A percentile compares a stretch with the other conserved stretches of the same genome.
Conservation (phyloP, 1,139 yeast genomes). For the Lodderomyces metapsilosis region DNA sequence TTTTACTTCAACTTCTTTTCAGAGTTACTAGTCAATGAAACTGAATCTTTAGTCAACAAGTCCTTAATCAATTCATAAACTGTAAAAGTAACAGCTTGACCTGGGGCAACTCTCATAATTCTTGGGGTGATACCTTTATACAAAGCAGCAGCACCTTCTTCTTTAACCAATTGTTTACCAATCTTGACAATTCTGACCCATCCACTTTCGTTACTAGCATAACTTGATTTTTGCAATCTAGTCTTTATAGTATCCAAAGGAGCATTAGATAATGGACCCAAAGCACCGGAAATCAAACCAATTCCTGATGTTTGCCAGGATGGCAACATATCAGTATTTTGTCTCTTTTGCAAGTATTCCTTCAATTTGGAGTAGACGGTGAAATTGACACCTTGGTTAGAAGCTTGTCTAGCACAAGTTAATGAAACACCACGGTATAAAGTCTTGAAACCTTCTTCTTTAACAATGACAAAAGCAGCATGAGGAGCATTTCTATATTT, state of each 20-base stretch:
- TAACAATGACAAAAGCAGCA: slow-evolving; percentile 78
- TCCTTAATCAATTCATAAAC: slow-evolving; percentile 88
- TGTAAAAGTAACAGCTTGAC: slow-evolving; percentile 97
- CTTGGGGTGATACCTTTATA: slow-evolving; percentile 98
- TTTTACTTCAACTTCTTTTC: slow-evolving; percentile 5
- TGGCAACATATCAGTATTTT: slow-evolving; percentile 67
- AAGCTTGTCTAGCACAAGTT: slow-evolving; percentile 97
- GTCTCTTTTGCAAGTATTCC: slow-evolving; percentile 66
- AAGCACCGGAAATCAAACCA: slow-evolving; percentile 92
- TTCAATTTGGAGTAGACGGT: slow-evolving; percentile 89
- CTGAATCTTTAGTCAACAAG: slow-evolving; percentile 46
- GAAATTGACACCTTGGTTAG: slow-evolving; percentile 97
- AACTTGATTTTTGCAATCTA: slow-evolving; percentile 89
- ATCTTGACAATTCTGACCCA: slow-evolving; percentile 76
- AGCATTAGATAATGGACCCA: slow-evolving; percentile 97
- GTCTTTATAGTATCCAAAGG: slow-evolving; percentile 97
- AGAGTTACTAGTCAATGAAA: slow-evolving; percentile 1
- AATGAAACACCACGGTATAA: slow-evolving; percentile 92
- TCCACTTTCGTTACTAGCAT: slow-evolving; percentile 68
- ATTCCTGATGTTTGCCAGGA: slow-evolving; percentile 92
- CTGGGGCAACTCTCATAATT: slow-evolving; percentile 99
- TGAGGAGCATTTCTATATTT: slow-evolving; percentile 93
- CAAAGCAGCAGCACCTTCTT: slow-evolving; percentile 84
- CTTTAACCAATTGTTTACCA: slow-evolving; percentile 76
- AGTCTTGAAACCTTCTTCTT: slow-evolving; percentile 88